phyloP scores from a whole-genome alignment of 2,329 filamentous ascomycete species.

The Arthroderma sp. region DNA sequence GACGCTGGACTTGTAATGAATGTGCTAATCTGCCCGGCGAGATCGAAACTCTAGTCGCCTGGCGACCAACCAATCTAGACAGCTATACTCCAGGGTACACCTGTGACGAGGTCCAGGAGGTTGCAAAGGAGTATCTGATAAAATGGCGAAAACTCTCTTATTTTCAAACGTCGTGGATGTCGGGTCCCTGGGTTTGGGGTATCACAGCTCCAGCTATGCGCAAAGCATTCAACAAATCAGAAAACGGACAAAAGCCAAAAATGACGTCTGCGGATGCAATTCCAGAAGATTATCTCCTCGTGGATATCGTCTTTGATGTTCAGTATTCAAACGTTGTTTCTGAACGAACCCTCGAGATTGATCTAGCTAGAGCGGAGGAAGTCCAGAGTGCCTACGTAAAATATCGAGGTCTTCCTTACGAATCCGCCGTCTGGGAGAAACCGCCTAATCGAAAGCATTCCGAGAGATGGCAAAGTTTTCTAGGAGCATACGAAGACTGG shows the following conservation, averaged over 20 bases:
- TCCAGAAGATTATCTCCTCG: constrained; percentile 69
- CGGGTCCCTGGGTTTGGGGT: constrained; percentile 79
- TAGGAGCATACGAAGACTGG: constrained; percentile 74
- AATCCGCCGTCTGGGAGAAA: constrained; percentile 80
- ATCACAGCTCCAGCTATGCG: constrained; percentile 53
- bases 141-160: constrained; percentile 79
- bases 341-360: constrained; percentile 52
- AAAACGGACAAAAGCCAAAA: constrained; percentile 50
- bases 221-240: constrained; percentile 61
- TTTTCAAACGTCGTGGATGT: constrained; percentile 72
- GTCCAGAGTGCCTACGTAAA: constrained; percentile 71
- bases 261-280: constrained; percentile 67
- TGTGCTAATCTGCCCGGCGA: constrained; percentile 56
- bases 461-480: constrained; percentile 66
- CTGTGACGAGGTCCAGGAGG: constrained; percentile 51
- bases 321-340: constrained; percentile 50
- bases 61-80: constrained; percentile 58
- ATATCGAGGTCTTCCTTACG: constrained; percentile 82
- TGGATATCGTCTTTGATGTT: constrained; percentile 82
- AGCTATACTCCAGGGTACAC: constrained; percentile 43
- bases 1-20: constrained; percentile 67
- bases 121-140: constrained; percentile 81
- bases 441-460: constrained; percentile 53
- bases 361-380: constrained; percentile 58
- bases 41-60: constrained; percentile 70